A percentile compares a stretch with the other conserved stretches of the same genome.
These are phyloP conservation scores for Leccinum griseonigrum DNA, from an alignment of 1,284 basidiomycete genomes.

Conservation along the genomic window DNA sequence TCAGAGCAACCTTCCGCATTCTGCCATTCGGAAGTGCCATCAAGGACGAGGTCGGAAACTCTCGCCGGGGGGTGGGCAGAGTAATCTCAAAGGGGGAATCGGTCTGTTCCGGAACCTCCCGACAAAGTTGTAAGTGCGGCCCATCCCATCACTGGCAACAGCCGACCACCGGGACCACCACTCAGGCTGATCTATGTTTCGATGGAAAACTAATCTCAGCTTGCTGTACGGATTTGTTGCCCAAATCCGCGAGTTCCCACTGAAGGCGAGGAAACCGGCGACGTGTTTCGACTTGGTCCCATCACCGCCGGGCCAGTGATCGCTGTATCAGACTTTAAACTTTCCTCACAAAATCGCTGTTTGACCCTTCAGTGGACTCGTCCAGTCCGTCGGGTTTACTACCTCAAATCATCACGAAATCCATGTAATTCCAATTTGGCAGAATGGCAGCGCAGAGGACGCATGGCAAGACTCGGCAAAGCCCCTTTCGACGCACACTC, in stretches of 20 bases:
- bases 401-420: neutral
- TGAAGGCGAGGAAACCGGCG: too few relatives aligned
- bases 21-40: neutral
- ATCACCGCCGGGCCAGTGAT: neutral
- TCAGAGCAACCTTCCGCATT: neutral
- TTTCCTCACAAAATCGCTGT: neutral
- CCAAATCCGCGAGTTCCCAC: too few relatives aligned
- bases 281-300: too few relatives aligned
- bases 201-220: neutral
- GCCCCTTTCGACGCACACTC: neutral
- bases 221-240: too few relatives aligned
- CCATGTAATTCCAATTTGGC: neutral
- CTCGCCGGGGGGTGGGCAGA: constrained; percentile 8
- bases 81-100: neutral
- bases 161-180: too few relatives aligned
- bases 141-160: too few relatives aligned
- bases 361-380: neutral
- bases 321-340: neutral
- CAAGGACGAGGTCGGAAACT: constrained; percentile 9
- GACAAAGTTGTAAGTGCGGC: neutral
- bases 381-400: neutral
- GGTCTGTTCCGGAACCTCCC: neutral
- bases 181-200: neutral
- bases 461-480: neutral
- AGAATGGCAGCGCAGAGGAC: neutral